Evolutionary conservation across 148 eudicot species (phyloP), one percentile per base, ranked within the genome.

Genomic region (Rheum nobile): DNA sequence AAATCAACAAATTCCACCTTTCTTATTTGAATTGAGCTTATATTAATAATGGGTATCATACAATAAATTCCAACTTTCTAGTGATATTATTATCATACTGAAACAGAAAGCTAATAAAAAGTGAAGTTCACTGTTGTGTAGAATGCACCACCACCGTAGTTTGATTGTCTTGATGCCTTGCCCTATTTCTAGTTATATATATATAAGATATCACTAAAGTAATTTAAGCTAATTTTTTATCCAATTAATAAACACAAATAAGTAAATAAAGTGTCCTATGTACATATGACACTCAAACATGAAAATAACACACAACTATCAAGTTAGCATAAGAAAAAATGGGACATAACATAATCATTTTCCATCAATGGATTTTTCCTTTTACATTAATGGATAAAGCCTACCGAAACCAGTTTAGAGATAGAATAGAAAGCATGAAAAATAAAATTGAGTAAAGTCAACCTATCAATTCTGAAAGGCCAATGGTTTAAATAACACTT

Each of bases 81-180:
- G 72, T 8, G 39, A 70, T 21, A 70, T 38, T 21, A 70, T 70
- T 47, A 21, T 28, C 16, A 71, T 22, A 32, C 24, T 17, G 19
- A 41, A 19, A 28, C 69, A 46, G 7, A 34, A 41, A 19, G 41
- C 69, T 67, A 6, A 26, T 38, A 52, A 35, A 43, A 77, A 63
- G 52, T 9, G 7, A 59, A 29, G 57, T 80, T 77, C 75, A 87
- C 88, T 37, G 86, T 41, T 74, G 83, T 85, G 59, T 83, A 87
- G 82, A 85, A 85, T 63, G 90, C 83, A 75, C 90, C 90, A 39
- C 86, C 90, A 4, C 78, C 73, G 71, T 47, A 83, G 80, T 80
- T 87, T 34, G 88, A 79, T 48, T 82, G 84, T 52, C 82, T 84
- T 43, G 86, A 75, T 67, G 84, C 3, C 76, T 83, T 87, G 67